phyloP scores from a whole-genome alignment of 106 monocot species.

The Apostasia ramifera region DNA sequence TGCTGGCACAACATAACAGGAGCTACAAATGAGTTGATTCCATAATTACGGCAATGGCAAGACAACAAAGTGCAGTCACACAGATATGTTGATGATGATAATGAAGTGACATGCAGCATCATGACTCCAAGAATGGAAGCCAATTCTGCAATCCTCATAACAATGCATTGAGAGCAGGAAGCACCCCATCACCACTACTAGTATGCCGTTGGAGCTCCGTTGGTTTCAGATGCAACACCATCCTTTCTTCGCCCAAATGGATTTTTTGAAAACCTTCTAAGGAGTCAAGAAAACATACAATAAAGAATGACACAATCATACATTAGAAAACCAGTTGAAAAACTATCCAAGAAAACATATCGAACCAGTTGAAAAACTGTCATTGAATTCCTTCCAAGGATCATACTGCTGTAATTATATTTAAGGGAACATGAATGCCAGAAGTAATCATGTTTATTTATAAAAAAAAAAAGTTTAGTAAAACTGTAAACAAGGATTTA shows the following conservation, averaged over 20 bases:
- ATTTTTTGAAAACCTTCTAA: slow-evolving; percentile 71
- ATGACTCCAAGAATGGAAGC: slow-evolving; percentile 34
- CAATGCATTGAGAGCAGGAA: slow-evolving; percentile 18
- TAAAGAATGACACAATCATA: neutral
- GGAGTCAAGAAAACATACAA: slow-evolving; percentile 40
- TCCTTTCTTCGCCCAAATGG: slow-evolving; percentile 96
- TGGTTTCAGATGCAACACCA: slow-evolving; percentile 26
- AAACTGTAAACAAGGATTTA: too few species aligned
- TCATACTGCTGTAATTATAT: too few species aligned
- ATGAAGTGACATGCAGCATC: slow-evolving; percentile 38
- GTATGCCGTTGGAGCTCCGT: slow-evolving; percentile 37
- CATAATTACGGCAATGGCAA: slow-evolving; percentile 37
- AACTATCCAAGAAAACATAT: neutral
- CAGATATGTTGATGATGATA: slow-evolving; percentile 29
- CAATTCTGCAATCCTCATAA: slow-evolving; percentile 26
- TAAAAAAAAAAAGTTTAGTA: too few species aligned
- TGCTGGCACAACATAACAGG: slow-evolving; percentile 7
- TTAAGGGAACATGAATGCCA: neutral
- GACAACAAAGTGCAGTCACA: slow-evolving; percentile 23
- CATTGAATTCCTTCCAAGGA: too few species aligned
- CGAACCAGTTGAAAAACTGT: neutral
- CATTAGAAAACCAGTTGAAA: neutral
- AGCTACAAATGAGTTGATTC: slow-evolving; percentile 5
- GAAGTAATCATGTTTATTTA: neutral
- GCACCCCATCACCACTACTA: slow-evolving; percentile 40